Percentiles rank a stretch among this genome's conserved stretches.
Evolutionary conservation across 2,329 filamentous ascomycete species (phyloP).

Genomic region (Camillea tinctor): DNA sequence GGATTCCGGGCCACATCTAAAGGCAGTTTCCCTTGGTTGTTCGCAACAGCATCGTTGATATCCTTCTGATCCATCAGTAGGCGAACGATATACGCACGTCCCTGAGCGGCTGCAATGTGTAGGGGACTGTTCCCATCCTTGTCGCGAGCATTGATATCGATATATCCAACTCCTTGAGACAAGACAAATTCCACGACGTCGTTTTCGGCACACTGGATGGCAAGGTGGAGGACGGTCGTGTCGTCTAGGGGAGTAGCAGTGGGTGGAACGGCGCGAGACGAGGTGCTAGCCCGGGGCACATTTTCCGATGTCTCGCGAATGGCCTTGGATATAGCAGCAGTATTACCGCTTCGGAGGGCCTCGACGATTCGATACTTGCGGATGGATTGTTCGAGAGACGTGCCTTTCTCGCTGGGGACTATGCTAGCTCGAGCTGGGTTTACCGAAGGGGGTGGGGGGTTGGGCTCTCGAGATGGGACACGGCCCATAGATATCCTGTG

Average conservation of each 20-base stretch:
- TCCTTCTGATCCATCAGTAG: conserved; percentile 77
- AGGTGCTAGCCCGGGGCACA: conserved; percentile 55
- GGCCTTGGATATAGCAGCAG: conserved; percentile 81
- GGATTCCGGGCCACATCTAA: conserved; percentile 88
- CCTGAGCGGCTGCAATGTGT: conserved; percentile 81
- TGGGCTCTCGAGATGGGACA: conserved; percentile 35
- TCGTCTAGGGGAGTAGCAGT: conserved; percentile 61
- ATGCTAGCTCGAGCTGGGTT: conserved; percentile 20
- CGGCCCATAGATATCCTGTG: conserved; percentile 50
- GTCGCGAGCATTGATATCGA: conserved; percentile 88
- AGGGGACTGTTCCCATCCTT: conserved; percentile 92
- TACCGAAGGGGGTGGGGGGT: conserved; percentile 9
- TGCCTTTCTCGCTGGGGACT: conserved; percentile 39
- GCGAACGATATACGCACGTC: conserved; percentile 75
- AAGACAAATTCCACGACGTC: conserved; percentile 94
- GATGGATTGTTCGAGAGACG: conserved; percentile 85
- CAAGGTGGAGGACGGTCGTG: conserved; percentile 87
- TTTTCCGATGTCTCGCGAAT: conserved; percentile 65
- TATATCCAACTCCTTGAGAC: conserved; percentile 62
- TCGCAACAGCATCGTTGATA: conserved; percentile 86
- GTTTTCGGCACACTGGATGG: conserved; percentile 91
- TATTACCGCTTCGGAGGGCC: conserved; percentile 86
- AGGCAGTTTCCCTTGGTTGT: conserved; percentile 79
- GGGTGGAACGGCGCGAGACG: conserved; percentile 48
- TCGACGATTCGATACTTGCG: conserved; percentile 94